Conservation (phyloP, 1,284 basidiomycete species). For the Fomes fomentarius region DNA sequence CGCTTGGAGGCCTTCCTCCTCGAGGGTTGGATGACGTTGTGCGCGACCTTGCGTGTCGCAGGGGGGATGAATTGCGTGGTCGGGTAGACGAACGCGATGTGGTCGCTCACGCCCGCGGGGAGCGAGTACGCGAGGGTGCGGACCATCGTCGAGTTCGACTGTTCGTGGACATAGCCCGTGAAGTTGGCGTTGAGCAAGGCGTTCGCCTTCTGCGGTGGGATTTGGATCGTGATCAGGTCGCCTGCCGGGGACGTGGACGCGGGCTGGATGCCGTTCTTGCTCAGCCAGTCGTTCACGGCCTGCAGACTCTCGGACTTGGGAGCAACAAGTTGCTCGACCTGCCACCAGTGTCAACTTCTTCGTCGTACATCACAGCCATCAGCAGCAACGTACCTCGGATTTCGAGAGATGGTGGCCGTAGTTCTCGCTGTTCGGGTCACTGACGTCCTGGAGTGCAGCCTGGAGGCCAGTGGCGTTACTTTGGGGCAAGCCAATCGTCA, state of each 20-base stretch:
- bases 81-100: conserved; percentile 44
- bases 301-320: conserved; percentile 38
- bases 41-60: conserved; percentile 10
- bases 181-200: conserved; percentile 41
- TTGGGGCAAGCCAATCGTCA: conserved; percentile 30
- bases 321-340: conserved; percentile 37
- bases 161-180: conserved; percentile 39
- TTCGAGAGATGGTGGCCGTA: conserved; percentile 27
- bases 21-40: conserved; percentile 7
- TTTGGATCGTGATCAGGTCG: conserved; percentile 25
- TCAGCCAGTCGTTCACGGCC: conserved; percentile 41
- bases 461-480: conserved; percentile 26
- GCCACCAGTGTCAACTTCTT: too few species aligned
- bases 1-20: conserved; percentile 5
- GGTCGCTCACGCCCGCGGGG: conserved; percentile 36
- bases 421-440: conserved; percentile 23
- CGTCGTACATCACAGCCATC: conserved; percentile 1
- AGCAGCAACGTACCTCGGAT: conserved; percentile 10
- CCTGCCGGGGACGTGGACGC: conserved; percentile 33
- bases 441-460: conserved; percentile 25
- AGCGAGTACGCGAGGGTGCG: conserved; percentile 46
- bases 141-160: conserved; percentile 33
- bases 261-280: conserved; percentile 37
- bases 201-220: conserved; percentile 38
- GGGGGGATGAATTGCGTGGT: conserved; percentile 33